Evolutionary conservation across 352 stramenopile species (phyloP), one percentile per base, ranked within the genome.

Genomic region (Globisporangium acanthophoron): DNA sequence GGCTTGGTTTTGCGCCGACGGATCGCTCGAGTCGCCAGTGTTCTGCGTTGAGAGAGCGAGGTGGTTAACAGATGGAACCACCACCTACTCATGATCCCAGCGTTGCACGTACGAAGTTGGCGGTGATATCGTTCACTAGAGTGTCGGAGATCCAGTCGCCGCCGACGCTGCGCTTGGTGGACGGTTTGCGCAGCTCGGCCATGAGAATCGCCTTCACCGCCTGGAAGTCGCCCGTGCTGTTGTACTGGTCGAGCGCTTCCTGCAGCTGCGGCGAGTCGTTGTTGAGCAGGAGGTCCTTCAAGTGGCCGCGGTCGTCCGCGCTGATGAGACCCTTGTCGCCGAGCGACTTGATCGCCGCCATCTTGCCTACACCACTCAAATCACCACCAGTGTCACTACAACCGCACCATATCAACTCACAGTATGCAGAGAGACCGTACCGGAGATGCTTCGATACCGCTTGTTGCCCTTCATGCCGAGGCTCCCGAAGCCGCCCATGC

Each of bases 201-300:
- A 77, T 56, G 24, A 91, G 69, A 46, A 91, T 57, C 33, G 88
- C 69, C 55, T 89, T 88, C 20, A 91, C 78, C 0, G 75, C 71
- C 52, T 89, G 75, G 64, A 91, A 89, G 50, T 91, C 77, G 21
- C 82, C 82, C 24, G 82, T 92, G 61, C 71, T 86, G 62, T 89
- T 87, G 58, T 89, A 92, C 52, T 73, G 71, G 45, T 92, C 79
- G 47, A 92, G 61, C 33, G 82, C 82, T 45, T 88, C 82, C 59
- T 92, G 80, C 27, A 92, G 69, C 64, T 78, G 68, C 35, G 80
- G 76, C 16, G 78, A 89, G 67, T 92, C 80, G 49, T 83, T 87
- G 68, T 92, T 90, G 13, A 92, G 67, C 61, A 92, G 58, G 49
- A 92, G 54, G 67, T 90, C 82, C 55, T 92, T 92, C 47, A 92